A percentile compares a stretch with the other conserved stretches of the same genome.
These are phyloP conservation scores for Astragalus membranaceus DNA, from an alignment of 306 rosid species.

Conservation along the genomic window DNA sequence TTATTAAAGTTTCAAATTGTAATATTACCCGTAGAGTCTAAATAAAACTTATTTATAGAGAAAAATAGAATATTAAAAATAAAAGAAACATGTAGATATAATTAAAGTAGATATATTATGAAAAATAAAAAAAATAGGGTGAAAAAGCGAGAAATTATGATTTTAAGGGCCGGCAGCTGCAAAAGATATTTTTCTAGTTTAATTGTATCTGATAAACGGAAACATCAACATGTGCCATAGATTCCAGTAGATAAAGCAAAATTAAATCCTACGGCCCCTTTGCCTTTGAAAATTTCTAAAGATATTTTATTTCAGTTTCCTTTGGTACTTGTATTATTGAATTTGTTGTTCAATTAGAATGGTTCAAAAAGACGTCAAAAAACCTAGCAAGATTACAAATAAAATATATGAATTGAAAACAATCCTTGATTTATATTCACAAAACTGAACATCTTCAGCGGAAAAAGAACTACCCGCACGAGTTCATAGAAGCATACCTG, in stretches of 20 bases:
- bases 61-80: too few species aligned
- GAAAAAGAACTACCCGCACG: slow-evolving; percentile 18
- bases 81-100: too few species aligned
- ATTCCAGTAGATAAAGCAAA: neutral
- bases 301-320: neutral
- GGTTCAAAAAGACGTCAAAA: too few species aligned
- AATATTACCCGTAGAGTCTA: too few species aligned
- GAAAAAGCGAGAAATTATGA: too few species aligned
- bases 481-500: slow-evolving; percentile 37
- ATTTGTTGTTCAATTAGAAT: neutral
- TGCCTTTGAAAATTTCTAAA: neutral
- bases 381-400: neutral
- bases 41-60: too few species aligned
- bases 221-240: neutral
- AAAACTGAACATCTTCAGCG: slow-evolving; percentile 27
- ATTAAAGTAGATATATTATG: too few species aligned
- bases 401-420: neutral
- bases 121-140: too few species aligned
- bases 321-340: neutral
- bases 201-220: neutral
- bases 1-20: too few species aligned
- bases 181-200: neutral
- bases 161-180: neutral
- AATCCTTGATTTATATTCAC: slow-evolving; percentile 33
- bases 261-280: neutral